A percentile compares a stretch with the other conserved stretches of the same genome.
These are phyloP conservation scores for Penicillium riverlandense DNA, from an alignment of 495 filamentous ascomycete species.

Conservation along the genomic window DNA sequence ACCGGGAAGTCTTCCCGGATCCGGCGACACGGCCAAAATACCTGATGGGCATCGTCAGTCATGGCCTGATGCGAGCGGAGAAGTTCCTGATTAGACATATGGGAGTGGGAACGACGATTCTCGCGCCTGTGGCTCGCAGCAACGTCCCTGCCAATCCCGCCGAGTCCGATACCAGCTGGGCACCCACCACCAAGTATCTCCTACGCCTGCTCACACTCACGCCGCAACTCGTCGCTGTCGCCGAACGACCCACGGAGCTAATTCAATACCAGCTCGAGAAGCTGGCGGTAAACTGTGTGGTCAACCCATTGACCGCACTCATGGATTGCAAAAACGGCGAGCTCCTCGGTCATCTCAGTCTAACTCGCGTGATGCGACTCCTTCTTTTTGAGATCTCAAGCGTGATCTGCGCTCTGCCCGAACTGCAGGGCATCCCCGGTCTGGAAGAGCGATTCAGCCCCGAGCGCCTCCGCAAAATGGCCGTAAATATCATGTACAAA, in stretches of 20 bases:
- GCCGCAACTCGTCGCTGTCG: conserved; percentile 39
- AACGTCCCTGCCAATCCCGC: conserved; percentile 5
- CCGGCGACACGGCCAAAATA: conserved; percentile 60
- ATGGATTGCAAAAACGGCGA: conserved; percentile 67
- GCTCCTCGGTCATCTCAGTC: conserved; percentile 53
- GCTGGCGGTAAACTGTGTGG: conserved; percentile 68
- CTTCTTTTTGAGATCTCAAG: conserved; percentile 59
- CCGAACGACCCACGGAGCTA: conserved; percentile 34
- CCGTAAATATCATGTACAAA: conserved; percentile 48
- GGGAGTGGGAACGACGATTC: conserved; percentile 51
- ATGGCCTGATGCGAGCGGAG: conserved; percentile 49
- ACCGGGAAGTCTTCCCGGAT: conserved; percentile 59
- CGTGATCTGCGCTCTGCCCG: conserved; percentile 58
- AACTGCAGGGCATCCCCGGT: conserved; percentile 56
- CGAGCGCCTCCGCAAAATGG: conserved; percentile 48
- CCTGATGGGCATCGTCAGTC: conserved; percentile 63
- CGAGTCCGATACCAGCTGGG: conserved; percentile 23
- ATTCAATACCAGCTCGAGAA: conserved; percentile 65
- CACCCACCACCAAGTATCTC: conserved; percentile 39
- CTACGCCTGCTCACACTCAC: conserved; percentile 44
- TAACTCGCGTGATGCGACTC: conserved; percentile 50
- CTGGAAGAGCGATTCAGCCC: conserved; percentile 47
- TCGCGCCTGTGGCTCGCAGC: conserved; percentile 44
- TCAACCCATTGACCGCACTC: conserved; percentile 76
- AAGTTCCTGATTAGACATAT: conserved; percentile 59